phyloP scores from a whole-genome alignment of 352 stramenopile species.

The Pythium biforme region DNA sequence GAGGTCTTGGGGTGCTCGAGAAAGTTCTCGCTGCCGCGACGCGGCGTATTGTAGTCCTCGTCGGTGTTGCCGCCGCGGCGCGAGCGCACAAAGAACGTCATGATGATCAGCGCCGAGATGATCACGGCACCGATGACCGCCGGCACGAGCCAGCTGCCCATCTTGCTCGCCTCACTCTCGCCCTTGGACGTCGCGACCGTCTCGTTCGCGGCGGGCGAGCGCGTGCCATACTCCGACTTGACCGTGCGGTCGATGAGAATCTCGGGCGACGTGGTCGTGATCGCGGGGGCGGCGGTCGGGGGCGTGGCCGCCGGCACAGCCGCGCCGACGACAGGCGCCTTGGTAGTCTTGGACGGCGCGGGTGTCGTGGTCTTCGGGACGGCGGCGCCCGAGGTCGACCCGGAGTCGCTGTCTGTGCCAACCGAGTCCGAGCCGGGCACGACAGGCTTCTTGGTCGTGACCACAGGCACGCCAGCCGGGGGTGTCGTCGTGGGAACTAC shows the following conservation, averaged over 20 bases:
- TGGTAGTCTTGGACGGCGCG: conserved; percentile 17
- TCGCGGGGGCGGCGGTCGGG: conserved; percentile 26
- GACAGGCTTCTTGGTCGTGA: conserved; percentile 5
- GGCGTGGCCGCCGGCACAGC: conserved; percentile 13
- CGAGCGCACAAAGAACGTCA: conserved; percentile 64
- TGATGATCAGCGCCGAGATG: conserved; percentile 49
- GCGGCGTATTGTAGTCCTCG: conserved; percentile 51
- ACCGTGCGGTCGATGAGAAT: conserved; percentile 37
- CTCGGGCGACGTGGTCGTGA: conserved; percentile 29
- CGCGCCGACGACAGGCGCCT: conserved; percentile 14
- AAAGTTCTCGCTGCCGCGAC: conserved; percentile 48
- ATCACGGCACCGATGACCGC: conserved; percentile 57
- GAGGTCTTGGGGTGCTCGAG: conserved; percentile 60
- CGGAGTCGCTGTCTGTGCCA: not conserved
- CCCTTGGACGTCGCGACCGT: conserved; percentile 23
- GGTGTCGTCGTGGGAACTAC: conserved; percentile 1
- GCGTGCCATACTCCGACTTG: conserved; percentile 53
- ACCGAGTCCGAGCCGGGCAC: not conserved
- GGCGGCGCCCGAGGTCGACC: not conserved
- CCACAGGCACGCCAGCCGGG: not conserved
- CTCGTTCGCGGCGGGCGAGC: conserved; percentile 32
- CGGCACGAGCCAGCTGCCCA: conserved; percentile 53
- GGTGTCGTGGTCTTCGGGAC: conserved; percentile 10
- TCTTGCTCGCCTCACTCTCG: conserved; percentile 21
- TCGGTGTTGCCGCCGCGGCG: conserved; percentile 33